Conservation (phyloP, 495 filamentous ascomycete genomes). For the Talaromyces ruber region DNA sequence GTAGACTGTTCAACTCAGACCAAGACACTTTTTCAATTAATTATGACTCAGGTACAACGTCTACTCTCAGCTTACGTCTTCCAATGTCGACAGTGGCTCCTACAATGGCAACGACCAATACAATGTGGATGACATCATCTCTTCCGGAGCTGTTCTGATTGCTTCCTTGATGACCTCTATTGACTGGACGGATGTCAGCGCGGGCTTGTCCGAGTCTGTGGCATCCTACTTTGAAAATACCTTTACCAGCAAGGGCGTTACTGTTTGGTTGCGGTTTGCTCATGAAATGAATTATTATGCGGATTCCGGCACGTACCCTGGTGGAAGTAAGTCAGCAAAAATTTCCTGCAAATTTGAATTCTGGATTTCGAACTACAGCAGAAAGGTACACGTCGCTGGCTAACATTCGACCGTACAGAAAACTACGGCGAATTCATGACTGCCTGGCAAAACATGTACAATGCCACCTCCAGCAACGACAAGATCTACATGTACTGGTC, state of each 20-base stretch:
- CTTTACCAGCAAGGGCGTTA: neutral
- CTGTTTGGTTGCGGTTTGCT: neutral
- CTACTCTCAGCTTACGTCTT: neutral
- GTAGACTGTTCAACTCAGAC: neutral
- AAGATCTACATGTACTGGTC: slow-evolving; percentile 3
- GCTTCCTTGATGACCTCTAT: neutral
- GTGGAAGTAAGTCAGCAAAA: neutral
- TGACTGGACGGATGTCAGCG: neutral
- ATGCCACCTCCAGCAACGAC: neutral
- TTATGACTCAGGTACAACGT: neutral
- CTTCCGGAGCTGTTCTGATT: neutral
- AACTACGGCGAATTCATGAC: neutral
- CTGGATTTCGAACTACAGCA: neutral
- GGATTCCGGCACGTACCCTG: neutral
- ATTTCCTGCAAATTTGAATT: neutral
- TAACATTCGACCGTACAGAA: neutral
- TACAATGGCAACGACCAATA: neutral
- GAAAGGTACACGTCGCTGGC: too few relatives aligned
- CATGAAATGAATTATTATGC: slow-evolving; percentile 3
- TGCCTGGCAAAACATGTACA: slow-evolving; percentile 2
- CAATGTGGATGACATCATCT: slow-evolving; percentile 2
- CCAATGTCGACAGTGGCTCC: neutral
- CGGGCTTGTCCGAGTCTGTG: neutral
- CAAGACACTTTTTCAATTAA: neutral
- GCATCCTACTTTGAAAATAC: slow-evolving; percentile 1